Evolutionary conservation across 2,329 filamentous ascomycete genomes (phyloP), one percentile per base, ranked within the genome.

Genomic region (Cordyceps cicadae): DNA sequence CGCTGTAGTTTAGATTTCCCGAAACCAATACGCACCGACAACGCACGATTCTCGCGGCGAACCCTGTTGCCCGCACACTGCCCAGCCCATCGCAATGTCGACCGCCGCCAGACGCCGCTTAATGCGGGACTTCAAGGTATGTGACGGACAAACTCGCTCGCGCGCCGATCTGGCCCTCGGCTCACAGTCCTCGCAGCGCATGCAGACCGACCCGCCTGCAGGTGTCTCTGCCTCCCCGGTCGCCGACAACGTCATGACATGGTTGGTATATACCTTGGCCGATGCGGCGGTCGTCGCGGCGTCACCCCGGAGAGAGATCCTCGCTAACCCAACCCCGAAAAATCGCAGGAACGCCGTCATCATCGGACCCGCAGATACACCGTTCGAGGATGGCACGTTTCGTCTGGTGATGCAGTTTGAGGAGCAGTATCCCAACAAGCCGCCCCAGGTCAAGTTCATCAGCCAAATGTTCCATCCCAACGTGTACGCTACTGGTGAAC

Each of bases 401-500:
- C 84, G 93, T 66, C 87, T 99, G 12, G 92, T 97, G 56, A 97
- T 99, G 93, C 92, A 97, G 72, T 99, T 99, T 68, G 94, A 97
- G 72, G 94, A 99, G 75, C 92, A 96, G 70, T 99, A 99, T 70
- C 94, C 94, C 34, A 99, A 97, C 78, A 97, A 97, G 74, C 94
- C 94, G 5, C 94, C 94, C 0, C 89, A 92, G 39, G 94, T 97
- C 77, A 97, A 97, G 72, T 99, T 99, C 74, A 96, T 99, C 73
- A 96, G 90, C 75, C 87, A 94, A 74, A 99, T 99, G 94, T 99
- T 99, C 75, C 94, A 99, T 70, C 94, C 94, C 19, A 99, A 99
- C 71, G 94, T 99, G 61, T 99, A 99, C 73, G 92, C 90, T 58
- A 97, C 92, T 0, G 94, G 94, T 63, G 94, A 99, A 78, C 82